Evolutionary conservation across 805 yeast species (phyloP).

Genomic region (Citeromyces matritensis): DNA sequence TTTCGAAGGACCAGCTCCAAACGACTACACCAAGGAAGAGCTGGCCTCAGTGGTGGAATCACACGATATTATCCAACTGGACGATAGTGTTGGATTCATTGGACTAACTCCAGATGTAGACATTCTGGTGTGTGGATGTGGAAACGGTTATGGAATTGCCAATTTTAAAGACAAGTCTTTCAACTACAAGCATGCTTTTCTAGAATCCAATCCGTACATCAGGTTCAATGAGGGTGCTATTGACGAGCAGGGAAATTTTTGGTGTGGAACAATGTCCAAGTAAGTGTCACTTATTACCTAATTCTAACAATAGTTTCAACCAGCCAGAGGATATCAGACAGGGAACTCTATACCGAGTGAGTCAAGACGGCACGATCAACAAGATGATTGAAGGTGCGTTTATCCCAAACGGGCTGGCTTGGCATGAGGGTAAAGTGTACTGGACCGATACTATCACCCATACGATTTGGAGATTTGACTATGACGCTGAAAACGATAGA

Average conservation of each 20-base stretch:
- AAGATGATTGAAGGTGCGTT: slow-evolving; percentile 21
- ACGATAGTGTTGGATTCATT: slow-evolving; percentile 52
- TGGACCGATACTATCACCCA: slow-evolving; percentile 37
- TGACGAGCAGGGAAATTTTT: slow-evolving; percentile 62
- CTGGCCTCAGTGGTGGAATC: slow-evolving; percentile 7
- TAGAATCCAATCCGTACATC: slow-evolving; percentile 20
- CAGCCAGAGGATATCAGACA: slow-evolving; percentile 1
- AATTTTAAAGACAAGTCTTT: slow-evolving; percentile 23
- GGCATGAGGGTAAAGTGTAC: slow-evolving; percentile 27
- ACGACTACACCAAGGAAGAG: slow-evolving; percentile 10
- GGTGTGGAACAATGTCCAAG: slow-evolving; percentile 66
- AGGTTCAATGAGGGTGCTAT: slow-evolving; percentile 78
- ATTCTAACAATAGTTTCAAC: slow-evolving; percentile 1
- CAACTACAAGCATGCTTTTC: slow-evolving; percentile 20
- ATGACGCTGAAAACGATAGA: slow-evolving; percentile 19
- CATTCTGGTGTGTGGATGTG: slow-evolving; percentile 43
- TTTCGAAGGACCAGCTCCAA: slow-evolving; percentile 4
- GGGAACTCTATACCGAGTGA: slow-evolving; percentile 2
- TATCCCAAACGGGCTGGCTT: slow-evolving; percentile 65
- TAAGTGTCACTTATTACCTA: slow-evolving; percentile 4
- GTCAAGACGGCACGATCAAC: slow-evolving; percentile 14
- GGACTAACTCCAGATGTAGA: slow-evolving; percentile 46
- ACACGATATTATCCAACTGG: slow-evolving; percentile 21
- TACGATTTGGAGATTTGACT: slow-evolving; percentile 31
- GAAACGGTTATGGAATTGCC: slow-evolving; percentile 47